Evolutionary conservation across 345 rosid genomes (phyloP), one percentile per base, ranked within the genome.

Genomic region (Aegle marmelos): DNA sequence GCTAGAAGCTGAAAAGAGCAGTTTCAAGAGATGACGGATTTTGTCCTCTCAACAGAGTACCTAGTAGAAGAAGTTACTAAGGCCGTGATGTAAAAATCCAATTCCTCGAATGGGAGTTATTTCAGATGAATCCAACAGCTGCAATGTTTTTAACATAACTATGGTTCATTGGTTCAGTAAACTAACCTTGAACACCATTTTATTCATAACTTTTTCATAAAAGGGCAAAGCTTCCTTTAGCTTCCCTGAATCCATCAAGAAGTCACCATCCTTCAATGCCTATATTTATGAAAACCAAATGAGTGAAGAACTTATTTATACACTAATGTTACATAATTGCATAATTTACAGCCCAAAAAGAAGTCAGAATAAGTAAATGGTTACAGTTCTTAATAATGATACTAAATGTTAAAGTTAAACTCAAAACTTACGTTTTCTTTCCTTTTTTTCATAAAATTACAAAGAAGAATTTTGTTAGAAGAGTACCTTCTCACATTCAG

Each of bases 401-500:
- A 37, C 9, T 16, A n/a, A 3, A 17, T 7, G 2, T 39, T 62
- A 60, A 31, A 70, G 2, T 39, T 62, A 60, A 31, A 70, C 11
- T n/a, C 19, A 56, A 72, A 54, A 72, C 14, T 34, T 34, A 1
- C 9, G 45, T 74, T 39, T 39, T 28, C 7, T 39, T 64, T 28
- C 7, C 27, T 64, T 31, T 48, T 31, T 48, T 48, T 30, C 30
- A 50, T 30, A 57, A 57, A 19, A 22, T 25, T 27, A 16, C 5
- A 28, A 67, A n/a, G 64, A 7, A 67, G 65, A 76, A 75, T 30
- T 74, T 31, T 58, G 71, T 34, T 28, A 67, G 31, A 16, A 68
- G 41, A 36, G 65, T 86, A 93, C 97, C 97, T 91, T 78, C 84
- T 95, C 93, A 82, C 98, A 93, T 78, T 91, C 94, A 31, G 84